phyloP scores from a whole-genome alignment of 176 grass and related monocot species.

The Triticum dicoccoides region DNA sequence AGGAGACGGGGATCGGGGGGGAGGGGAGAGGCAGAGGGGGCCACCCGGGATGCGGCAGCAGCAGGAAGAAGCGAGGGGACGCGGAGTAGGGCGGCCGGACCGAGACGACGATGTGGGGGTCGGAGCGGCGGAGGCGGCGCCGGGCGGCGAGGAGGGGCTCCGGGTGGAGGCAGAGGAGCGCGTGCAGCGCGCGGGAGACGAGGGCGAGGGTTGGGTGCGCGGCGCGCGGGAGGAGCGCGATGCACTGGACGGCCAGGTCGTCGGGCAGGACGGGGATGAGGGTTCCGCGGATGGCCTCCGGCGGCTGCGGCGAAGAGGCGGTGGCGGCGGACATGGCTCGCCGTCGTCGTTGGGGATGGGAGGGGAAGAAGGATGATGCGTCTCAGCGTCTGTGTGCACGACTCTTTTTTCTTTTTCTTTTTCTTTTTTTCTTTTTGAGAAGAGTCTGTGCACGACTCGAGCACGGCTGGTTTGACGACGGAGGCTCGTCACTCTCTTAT shows the following conservation, averaged over 20 bases:
- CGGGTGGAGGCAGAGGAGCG: constrained; percentile 50
- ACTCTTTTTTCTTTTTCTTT: not conserved
- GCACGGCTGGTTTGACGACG: not conserved
- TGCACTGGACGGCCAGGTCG: constrained; percentile 64
- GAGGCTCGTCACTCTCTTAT: not conserved
- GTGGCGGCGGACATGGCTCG: constrained; percentile 31
- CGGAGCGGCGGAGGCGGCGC: constrained; percentile 33
- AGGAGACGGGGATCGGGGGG: constrained; percentile 42
- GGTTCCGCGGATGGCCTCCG: constrained; percentile 25
- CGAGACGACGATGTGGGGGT: constrained; percentile 59
- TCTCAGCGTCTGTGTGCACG: not conserved
- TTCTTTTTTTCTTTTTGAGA: too few relatives aligned
- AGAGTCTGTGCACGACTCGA: not conserved
- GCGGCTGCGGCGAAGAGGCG: not conserved
- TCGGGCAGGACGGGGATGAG: constrained; percentile 73
- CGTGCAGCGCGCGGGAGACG: constrained; percentile 67
- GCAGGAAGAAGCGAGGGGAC: constrained; percentile 60
- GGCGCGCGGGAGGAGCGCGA: constrained; percentile 60
- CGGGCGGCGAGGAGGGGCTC: constrained; percentile 49
- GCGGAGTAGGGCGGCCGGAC: constrained; percentile 48
- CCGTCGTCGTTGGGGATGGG: not conserved
- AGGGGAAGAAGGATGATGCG: not conserved
- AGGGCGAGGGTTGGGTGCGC: constrained; percentile 43
- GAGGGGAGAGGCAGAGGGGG: constrained; percentile 35
- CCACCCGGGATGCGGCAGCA: constrained; percentile 43